These are phyloP conservation scores for Agarophyton chilense DNA, from an alignment of 23 red algal species.

Conservation along the genomic window DNA sequence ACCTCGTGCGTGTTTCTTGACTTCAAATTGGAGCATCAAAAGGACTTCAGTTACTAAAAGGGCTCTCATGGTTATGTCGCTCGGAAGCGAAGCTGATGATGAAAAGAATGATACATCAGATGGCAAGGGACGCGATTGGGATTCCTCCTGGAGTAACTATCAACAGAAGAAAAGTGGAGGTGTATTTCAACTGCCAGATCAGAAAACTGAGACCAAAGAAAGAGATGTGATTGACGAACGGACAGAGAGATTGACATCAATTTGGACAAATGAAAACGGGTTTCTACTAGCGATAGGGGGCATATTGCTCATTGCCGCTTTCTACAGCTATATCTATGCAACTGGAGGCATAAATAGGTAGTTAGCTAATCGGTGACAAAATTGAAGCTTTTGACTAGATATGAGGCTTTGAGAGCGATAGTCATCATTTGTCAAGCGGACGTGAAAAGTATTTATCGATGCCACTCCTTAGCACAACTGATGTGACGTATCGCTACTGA, in stretches of 20 bases:
- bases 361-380: no score
- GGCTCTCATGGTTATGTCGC: not conserved
- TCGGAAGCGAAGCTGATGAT: not conserved
- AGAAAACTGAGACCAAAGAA: not conserved
- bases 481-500: no score
- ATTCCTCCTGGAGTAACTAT: conserved; percentile 55
- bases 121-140: conserved; percentile 40
- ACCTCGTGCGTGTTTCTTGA: not conserved
- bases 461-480: no score
- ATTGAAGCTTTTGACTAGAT: no score
- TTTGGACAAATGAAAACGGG: conserved; percentile 58
- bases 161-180: conserved; percentile 31
- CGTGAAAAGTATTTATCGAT: no score
- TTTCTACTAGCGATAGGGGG: conserved; percentile 41
- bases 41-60: not conserved
- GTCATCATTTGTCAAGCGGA: no score
- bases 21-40: not conserved
- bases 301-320: conserved; percentile 38
- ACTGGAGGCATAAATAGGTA: conserved; percentile 44
- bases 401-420: no score
- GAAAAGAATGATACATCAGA: not conserved
- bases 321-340: conserved; percentile 52
- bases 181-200: conserved; percentile 48
- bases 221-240: conserved; percentile 22
- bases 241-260: conserved; percentile 37